phyloP scores from a whole-genome alignment of 2,329 filamentous ascomycete genomes.

The Talaromyces amestolkiae region DNA sequence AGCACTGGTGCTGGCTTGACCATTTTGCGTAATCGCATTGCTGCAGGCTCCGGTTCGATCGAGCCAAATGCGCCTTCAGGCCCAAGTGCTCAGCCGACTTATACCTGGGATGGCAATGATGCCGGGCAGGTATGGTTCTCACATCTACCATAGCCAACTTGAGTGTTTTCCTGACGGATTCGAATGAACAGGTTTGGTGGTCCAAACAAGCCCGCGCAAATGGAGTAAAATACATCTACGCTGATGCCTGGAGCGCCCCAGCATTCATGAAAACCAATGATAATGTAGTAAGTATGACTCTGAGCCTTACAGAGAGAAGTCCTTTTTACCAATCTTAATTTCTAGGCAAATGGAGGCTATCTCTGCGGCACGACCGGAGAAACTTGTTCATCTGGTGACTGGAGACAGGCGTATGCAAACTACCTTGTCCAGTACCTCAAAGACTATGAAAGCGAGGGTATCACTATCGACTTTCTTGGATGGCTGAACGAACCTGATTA shows the following conservation, averaged over 20 bases:
- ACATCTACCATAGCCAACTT: neutral
- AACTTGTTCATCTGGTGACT: slow-evolving; percentile 42
- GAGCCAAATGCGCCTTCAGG: slow-evolving; percentile 14
- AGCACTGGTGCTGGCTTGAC: slow-evolving; percentile 16
- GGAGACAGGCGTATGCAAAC: slow-evolving; percentile 51
- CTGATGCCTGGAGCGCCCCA: slow-evolving; percentile 49
- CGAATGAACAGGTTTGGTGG: slow-evolving; percentile 5
- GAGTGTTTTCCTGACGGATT: neutral
- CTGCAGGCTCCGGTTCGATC: slow-evolving; percentile 5
- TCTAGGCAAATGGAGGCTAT: neutral
- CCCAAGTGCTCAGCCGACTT: slow-evolving; percentile 5
- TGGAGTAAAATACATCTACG: slow-evolving; percentile 22
- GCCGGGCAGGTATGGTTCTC: slow-evolving; percentile 11
- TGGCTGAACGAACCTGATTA: slow-evolving; percentile 51
- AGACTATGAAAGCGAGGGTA: slow-evolving; percentile 46
- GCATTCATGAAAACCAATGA: slow-evolving; percentile 51
- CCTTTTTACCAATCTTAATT: neutral
- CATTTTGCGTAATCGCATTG: slow-evolving; percentile 19
- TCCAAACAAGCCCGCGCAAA: slow-evolving; percentile 16
- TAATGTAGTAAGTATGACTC: slow-evolving; percentile 22
- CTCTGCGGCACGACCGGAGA: slow-evolving; percentile 44
- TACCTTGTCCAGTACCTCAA: slow-evolving; percentile 51
- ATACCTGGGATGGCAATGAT: slow-evolving; percentile 20
- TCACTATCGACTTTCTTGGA: slow-evolving; percentile 48
- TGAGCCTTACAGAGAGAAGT: neutral